Conservation (phyloP, 441 rosid genomes). For the Erysimum pusillum region DNA sequence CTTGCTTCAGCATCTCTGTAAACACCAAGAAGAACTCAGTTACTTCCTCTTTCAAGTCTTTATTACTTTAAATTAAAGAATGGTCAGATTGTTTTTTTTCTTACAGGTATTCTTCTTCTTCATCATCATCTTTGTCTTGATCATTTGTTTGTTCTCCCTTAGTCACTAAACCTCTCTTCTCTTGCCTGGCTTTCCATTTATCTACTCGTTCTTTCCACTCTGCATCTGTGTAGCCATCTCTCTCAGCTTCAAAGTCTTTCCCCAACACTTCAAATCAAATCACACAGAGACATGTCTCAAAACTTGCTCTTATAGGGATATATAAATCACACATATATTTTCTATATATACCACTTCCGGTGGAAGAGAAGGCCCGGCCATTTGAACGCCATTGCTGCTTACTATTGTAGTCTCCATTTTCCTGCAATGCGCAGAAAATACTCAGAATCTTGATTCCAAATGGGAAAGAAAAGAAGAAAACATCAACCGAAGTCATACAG, state of each 20-base stretch:
- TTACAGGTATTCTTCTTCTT: conserved; percentile 86
- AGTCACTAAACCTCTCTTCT: conserved; percentile 77
- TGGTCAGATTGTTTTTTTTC: background rate
- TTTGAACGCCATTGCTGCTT: conserved; percentile 61
- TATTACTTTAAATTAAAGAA: conserved; percentile 20
- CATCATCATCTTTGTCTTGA: conserved; percentile 70
- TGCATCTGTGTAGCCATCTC: conserved; percentile 64
- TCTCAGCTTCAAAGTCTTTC: conserved; percentile 78
- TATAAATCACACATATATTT: background rate
- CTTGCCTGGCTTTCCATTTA: conserved; percentile 88
- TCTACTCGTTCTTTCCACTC: conserved; percentile 94
- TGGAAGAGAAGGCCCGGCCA: conserved; percentile 68
- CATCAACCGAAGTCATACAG: background rate
- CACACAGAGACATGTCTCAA: conserved; percentile 22
- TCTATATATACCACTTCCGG: conserved; percentile 75
- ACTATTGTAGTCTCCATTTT: conserved; percentile 62
- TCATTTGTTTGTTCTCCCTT: conserved; percentile 66
- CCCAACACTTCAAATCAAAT: conserved; percentile 54
- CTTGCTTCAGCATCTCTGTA: conserved; percentile 90
- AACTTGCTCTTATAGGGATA: background rate
- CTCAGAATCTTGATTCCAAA: conserved; percentile 24
- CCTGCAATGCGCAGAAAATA: conserved; percentile 52
- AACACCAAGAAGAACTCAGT: conserved; percentile 23
- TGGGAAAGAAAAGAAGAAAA: background rate
- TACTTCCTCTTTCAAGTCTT: conserved; percentile 25